Evolutionary conservation across 345 rosid genomes (phyloP).

Genomic region (Limnanthes douglasii): DNA sequence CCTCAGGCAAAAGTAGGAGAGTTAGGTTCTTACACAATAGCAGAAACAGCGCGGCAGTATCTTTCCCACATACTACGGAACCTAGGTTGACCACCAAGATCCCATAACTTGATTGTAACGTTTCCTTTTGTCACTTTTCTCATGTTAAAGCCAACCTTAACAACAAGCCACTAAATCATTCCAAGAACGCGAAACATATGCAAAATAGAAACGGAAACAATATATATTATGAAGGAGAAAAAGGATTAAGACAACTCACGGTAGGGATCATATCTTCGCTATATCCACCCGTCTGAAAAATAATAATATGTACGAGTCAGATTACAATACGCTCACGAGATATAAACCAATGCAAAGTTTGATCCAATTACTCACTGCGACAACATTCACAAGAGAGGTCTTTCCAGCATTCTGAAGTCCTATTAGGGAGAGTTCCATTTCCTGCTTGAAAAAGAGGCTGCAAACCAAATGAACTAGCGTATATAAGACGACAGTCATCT

Average conservation of each 20-base stretch:
- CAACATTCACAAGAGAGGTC: slow-evolving; percentile 55
- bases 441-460: slow-evolving; percentile 61
- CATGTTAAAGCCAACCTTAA: slow-evolving; percentile 82
- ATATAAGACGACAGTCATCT: no score
- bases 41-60: slow-evolving; percentile 67
- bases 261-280: slow-evolving; percentile 97
- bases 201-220: background rate
- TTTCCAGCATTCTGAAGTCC: slow-evolving; percentile 72
- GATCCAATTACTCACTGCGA: slow-evolving; percentile 54
- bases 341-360: background rate
- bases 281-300: slow-evolving; percentile 60
- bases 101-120: slow-evolving; percentile 82
- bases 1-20: background rate
- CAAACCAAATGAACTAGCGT: no score
- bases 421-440: slow-evolving; percentile 54
- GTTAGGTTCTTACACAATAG: slow-evolving; percentile 31
- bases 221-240: background rate
- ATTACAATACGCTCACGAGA: background rate
- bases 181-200: background rate
- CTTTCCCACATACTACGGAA: slow-evolving; percentile 74
- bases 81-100: slow-evolving; percentile 73
- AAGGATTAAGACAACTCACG: slow-evolving; percentile 13
- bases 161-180: background rate
- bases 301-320: slow-evolving; percentile 1
- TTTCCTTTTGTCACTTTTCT: slow-evolving; percentile 77